A percentile compares a stretch with the other conserved stretches of the same genome.
Conservation (phyloP, 2,329 filamentous ascomycete species). For the Lasiodiplodia sp. region DNA sequence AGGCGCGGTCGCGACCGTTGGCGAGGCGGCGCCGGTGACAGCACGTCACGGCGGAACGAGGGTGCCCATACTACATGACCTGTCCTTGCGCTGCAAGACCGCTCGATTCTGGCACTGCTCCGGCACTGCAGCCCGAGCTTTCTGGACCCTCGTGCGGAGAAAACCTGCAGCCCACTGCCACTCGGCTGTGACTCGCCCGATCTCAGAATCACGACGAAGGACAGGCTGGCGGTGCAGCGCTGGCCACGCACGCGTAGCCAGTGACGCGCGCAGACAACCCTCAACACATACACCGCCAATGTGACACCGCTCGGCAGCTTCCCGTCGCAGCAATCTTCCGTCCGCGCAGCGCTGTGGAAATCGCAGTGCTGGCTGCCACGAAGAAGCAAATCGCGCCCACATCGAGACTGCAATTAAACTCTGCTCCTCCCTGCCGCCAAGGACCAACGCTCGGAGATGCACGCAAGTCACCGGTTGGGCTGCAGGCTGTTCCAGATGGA, state of each 20-base stretch:
- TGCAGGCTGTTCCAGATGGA: constrained; percentile 14
- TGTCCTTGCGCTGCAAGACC: constrained; percentile 10
- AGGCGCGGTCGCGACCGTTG: constrained; percentile 5
- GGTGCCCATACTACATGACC: constrained; percentile 6
- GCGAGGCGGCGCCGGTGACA: not conserved
- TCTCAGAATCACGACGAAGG: not conserved
- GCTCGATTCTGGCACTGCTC: constrained; percentile 23
- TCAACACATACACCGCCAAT: constrained; percentile 15
- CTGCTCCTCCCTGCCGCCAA: constrained; percentile 15
- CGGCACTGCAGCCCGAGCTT: constrained; percentile 22
- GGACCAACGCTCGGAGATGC: not conserved
- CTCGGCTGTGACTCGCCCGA: constrained; percentile 18
- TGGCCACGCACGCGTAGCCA: constrained; percentile 19
- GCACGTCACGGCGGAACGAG: not conserved
- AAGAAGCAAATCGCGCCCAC: constrained; percentile 9
- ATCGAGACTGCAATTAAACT: constrained; percentile 22
- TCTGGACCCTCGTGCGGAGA: constrained; percentile 18
- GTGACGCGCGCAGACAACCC: constrained; percentile 22
- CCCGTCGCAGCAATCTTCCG: constrained; percentile 14
- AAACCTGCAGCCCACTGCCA: constrained; percentile 2
- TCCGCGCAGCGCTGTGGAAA: constrained; percentile 10
- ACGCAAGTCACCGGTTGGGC: constrained; percentile 13
- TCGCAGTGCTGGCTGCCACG: constrained; percentile 8
- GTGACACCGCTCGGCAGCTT: constrained; percentile 20
- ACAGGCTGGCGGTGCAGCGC: constrained; percentile 18